phyloP scores from a whole-genome alignment of 2,329 filamentous ascomycete genomes.

The Calonectria crousiana region DNA sequence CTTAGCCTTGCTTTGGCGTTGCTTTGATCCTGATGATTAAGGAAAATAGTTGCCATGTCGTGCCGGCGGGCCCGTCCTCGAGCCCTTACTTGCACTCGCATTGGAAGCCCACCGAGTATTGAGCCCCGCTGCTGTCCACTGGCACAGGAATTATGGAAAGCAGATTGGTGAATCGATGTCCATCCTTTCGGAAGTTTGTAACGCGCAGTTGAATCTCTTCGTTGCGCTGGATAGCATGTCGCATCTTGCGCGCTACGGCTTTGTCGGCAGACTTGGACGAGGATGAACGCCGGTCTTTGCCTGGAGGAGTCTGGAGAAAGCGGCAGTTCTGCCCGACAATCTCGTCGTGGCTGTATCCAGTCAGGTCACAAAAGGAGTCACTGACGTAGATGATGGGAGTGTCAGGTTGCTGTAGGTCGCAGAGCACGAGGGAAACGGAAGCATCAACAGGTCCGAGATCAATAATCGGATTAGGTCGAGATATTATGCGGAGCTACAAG shows the following conservation, averaged over 20 bases:
- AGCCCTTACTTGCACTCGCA: slow-evolving; percentile 67
- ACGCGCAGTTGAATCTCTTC: slow-evolving; percentile 65
- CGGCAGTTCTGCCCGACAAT: slow-evolving; percentile 85
- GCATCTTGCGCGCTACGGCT: slow-evolving; percentile 69
- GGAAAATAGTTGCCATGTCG: neutral
- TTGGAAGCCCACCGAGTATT: slow-evolving; percentile 86
- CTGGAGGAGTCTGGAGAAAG: slow-evolving; percentile 83
- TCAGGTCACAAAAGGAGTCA: slow-evolving; percentile 82
- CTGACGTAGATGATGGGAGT: slow-evolving; percentile 87
- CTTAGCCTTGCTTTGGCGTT: neutral
- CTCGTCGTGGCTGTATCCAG: slow-evolving; percentile 81
- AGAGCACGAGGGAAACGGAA: slow-evolving; percentile 86
- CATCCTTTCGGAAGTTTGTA: slow-evolving; percentile 86
- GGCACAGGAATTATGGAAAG: slow-evolving; percentile 87
- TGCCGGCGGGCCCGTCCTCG: too few species aligned
- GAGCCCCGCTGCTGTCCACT: slow-evolving; percentile 73
- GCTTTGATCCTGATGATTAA: neutral
- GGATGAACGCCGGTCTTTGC: slow-evolving; percentile 44
- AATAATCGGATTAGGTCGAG: slow-evolving; percentile 79
- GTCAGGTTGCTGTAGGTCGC: slow-evolving; percentile 80
- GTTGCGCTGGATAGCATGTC: slow-evolving; percentile 57
- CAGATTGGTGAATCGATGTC: slow-evolving; percentile 83
- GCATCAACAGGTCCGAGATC: slow-evolving; percentile 86
- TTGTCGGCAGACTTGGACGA: slow-evolving; percentile 47
- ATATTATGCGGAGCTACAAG: slow-evolving; percentile 70